Base-by-base conservation (phyloP, 2,329 filamentous ascomycete genomes). In the Aspergillus sp. region DNA sequence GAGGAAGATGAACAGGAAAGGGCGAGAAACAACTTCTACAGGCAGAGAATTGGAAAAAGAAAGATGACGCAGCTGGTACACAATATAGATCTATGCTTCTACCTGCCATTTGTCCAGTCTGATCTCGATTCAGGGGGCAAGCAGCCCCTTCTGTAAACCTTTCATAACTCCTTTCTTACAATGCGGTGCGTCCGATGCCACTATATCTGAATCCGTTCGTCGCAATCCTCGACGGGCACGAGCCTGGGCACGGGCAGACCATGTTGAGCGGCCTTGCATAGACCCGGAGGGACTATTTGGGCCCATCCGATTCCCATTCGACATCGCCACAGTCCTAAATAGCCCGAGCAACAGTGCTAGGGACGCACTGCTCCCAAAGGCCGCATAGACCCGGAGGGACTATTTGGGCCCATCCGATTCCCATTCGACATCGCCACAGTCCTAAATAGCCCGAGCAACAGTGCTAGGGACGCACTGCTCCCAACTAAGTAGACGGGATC, bases 111-210 rank as follows among this genome's bases (percentile, higher is more conserved):
- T 32, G 22, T 22, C 17, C 34, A 43, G 41, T 50, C 22, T 24
- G 7, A 13, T 18, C 13, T 53, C 38, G 11, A 41, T 39, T 6
- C 34, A 26, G 22, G 20, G 17, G 34, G 41, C 51, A 53, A 48
- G 30, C 41, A 8, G 32, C 24, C 42, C 34, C 38, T 51, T 51
- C 32, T 32, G 39, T 48, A 32, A 18, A 15, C 32, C 43, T 3
- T 48, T 41, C 51, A 53, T 53, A 47, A 41, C 41, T n/a, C 42
- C 32, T 48, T 48, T 51, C 48, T 50, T 50, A 41, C 20, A 50
- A 49, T 49, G 34, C 18, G 24, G 47, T 13, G 26, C 30, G 26
- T 15, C 11, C 30, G 36, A 15, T 17, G 12, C 17, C 38, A 43
- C 17, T 51, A 11, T 51, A 42, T 51, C 24, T 51, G 48, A 51